Evolutionary conservation across 768 basidiomycete genomes (phyloP).

Genomic region (Boletus bicolor): DNA sequence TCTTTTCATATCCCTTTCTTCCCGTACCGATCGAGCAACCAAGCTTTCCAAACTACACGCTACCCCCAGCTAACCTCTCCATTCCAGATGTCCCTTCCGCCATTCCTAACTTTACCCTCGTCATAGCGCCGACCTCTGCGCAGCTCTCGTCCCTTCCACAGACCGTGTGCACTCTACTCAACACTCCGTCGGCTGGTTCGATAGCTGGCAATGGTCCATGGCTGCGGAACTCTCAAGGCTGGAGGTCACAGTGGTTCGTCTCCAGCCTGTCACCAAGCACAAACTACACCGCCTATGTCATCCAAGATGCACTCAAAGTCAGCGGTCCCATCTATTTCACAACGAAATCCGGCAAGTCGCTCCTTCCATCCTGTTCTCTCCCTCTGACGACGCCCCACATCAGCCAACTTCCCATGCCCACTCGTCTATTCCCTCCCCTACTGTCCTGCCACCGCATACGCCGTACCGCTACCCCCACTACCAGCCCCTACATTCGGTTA

Average conservation of each 20-base stretch:
- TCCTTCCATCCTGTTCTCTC: background rate
- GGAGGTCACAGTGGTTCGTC: conserved; percentile 67
- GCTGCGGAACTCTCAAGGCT: conserved; percentile 56
- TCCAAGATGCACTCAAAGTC: conserved; percentile 54
- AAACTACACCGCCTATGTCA: conserved; percentile 76
- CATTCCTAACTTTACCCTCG: conserved; percentile 49
- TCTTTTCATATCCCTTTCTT: conserved; percentile 63
- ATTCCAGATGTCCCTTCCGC: conserved; percentile 40
- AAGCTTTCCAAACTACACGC: conserved; percentile 72
- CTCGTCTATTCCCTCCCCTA: conserved; percentile 69
- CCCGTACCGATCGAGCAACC: conserved; percentile 34
- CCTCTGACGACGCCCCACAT: background rate
- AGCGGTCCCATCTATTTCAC: conserved; percentile 66
- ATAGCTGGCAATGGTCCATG: conserved; percentile 49
- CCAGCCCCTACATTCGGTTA: conserved; percentile 42
- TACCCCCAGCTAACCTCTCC: conserved; percentile 55
- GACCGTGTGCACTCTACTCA: conserved; percentile 58
- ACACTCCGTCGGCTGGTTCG: conserved; percentile 34
- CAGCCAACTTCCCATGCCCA: conserved; percentile 65
- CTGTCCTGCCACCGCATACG: conserved; percentile 68
- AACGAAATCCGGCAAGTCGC: conserved; percentile 66
- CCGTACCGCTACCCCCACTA: conserved; percentile 61
- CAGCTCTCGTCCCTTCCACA: conserved; percentile 43
- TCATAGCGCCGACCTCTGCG: conserved; percentile 51
- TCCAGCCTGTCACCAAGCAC: conserved; percentile 56